Percentiles rank a stretch among this genome's conserved stretches.
These are phyloP conservation scores for Tylopilus plumbeoviolaceoides DNA, from an alignment of 768 basidiomycete genomes.

Conservation along the genomic window DNA sequence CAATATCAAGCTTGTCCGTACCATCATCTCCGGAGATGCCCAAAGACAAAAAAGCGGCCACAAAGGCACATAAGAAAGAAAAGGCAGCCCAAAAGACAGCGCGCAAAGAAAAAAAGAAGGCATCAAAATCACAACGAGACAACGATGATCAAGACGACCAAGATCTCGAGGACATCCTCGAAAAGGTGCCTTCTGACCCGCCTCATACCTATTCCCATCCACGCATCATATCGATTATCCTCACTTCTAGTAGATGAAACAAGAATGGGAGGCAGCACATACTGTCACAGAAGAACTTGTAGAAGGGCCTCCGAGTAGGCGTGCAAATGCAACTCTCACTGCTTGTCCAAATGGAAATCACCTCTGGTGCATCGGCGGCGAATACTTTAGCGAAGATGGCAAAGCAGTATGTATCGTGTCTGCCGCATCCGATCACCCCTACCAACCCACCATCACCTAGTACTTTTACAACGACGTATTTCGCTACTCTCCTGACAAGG, in stretches of 20 bases:
- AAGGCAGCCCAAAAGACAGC: conserved; percentile 67
- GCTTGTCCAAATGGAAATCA: conserved; percentile 77
- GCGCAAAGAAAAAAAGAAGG: conserved; percentile 64
- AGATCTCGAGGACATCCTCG: conserved; percentile 82
- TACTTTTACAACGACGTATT: conserved; percentile 88
- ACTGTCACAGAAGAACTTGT: conserved; percentile 83
- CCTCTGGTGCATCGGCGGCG: conserved; percentile 82
- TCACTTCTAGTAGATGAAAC: conserved; percentile 65
- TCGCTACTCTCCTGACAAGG: conserved; percentile 82
- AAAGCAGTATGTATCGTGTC: conserved; percentile 54
- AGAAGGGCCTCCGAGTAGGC: conserved; percentile 74
- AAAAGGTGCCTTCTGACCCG: conserved; percentile 46
- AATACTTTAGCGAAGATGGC: conserved; percentile 84
- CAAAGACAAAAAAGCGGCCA: conserved; percentile 35
- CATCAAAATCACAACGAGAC: conserved; percentile 35
- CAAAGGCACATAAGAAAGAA: conserved; percentile 64
- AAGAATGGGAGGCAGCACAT: conserved; percentile 81
- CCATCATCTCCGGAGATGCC: conserved; percentile 10
- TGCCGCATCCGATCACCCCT: background rate
- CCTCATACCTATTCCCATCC: background rate
- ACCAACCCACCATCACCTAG: conserved; percentile 31
- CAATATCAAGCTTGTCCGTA: background rate
- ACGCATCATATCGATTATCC: too few relatives aligned
- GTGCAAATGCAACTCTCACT: conserved; percentile 81
- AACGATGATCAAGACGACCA: conserved; percentile 64